Conservation (phyloP, 2,329 filamentous ascomycete genomes). For the Podosphaera leucotricha region DNA sequence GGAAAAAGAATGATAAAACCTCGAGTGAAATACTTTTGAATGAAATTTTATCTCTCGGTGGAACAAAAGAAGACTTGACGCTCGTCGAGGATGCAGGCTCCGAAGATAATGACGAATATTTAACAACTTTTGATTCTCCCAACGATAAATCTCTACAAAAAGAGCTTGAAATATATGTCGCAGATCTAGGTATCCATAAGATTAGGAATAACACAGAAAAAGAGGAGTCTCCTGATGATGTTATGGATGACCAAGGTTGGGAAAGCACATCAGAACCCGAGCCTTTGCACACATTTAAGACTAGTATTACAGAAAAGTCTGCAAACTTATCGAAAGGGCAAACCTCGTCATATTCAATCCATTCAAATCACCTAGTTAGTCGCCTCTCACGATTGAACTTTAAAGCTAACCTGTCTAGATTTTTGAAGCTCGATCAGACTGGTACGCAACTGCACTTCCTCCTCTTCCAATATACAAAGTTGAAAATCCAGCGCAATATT, state of each 20-base stretch:
- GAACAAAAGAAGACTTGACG: constrained; percentile 38
- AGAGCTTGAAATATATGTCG: constrained; percentile 28
- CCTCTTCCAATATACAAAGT: constrained; percentile 23
- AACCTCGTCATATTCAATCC: constrained; percentile 1
- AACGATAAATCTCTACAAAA: constrained; percentile 24
- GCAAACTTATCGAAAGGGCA: not conserved
- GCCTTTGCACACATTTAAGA: too few species aligned
- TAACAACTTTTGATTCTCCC: too few species aligned
- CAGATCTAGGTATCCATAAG: constrained; percentile 25
- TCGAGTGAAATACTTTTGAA: constrained; percentile 24
- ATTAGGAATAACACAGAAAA: constrained; percentile 15
- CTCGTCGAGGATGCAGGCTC: constrained; percentile 32
- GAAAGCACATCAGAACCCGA: constrained; percentile 6
- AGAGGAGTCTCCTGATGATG: constrained; percentile 16
- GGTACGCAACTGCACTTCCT: constrained; percentile 36
- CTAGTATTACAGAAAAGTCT: not conserved
- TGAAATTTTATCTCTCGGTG: constrained; percentile 41
- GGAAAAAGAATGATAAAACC: constrained; percentile 5
- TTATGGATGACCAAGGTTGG: constrained; percentile 16
- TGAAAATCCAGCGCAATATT: constrained; percentile 21
- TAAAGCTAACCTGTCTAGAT: constrained; percentile 18
- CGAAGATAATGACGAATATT: constrained; percentile 18
- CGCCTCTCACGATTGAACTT: constrained; percentile 1
- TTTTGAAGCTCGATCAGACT: constrained; percentile 40
- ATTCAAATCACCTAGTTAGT: constrained; percentile 16